A percentile compares a stretch with the other conserved stretches of the same genome.
Conservation (phyloP, 2,329 filamentous ascomycete species). For the Phyllosticta citriasiana region DNA sequence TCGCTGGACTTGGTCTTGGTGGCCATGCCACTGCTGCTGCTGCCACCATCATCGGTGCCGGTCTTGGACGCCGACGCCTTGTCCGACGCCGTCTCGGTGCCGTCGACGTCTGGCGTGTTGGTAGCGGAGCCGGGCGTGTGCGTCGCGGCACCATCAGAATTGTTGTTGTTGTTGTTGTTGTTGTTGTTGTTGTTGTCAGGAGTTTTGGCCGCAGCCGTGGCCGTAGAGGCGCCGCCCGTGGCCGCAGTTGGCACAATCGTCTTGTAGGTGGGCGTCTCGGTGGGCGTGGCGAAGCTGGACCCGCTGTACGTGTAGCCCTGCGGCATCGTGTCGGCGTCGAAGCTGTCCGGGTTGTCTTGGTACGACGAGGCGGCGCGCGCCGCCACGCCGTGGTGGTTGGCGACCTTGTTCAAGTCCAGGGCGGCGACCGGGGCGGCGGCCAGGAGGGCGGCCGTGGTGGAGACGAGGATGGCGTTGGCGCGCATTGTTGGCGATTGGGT, state of each 20-base stretch:
- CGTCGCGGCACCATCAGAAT: not conserved
- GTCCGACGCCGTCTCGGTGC: not conserved
- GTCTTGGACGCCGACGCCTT: not conserved
- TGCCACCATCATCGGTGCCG: not conserved
- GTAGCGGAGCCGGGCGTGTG: not conserved
- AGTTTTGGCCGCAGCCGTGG: not conserved
- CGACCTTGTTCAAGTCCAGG: slow-evolving; percentile 3
- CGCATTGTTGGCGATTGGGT: slow-evolving; percentile 8
- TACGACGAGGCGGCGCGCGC: slow-evolving; percentile 9
- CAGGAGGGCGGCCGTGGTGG: slow-evolving; percentile 9
- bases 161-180: not conserved
- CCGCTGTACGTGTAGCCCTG: slow-evolving; percentile 5
- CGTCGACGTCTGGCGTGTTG: not conserved
- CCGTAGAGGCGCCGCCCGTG: not conserved
- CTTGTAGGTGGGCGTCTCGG: not conserved
- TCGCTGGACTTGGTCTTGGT: not conserved
- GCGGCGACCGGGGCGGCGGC: slow-evolving; percentile 10
- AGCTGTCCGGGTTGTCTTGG: slow-evolving; percentile 1
- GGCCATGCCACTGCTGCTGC: not conserved
- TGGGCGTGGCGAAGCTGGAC: not conserved
- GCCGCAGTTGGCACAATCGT: not conserved
- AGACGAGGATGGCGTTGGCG: slow-evolving; percentile 7
- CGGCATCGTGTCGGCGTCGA: slow-evolving; percentile 11
- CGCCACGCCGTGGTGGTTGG: slow-evolving; percentile 5
- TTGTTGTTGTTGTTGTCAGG: not conserved